Evolutionary conservation across 2,329 filamentous ascomycete genomes (phyloP).

Genomic region (Penicillium griseofulvum): DNA sequence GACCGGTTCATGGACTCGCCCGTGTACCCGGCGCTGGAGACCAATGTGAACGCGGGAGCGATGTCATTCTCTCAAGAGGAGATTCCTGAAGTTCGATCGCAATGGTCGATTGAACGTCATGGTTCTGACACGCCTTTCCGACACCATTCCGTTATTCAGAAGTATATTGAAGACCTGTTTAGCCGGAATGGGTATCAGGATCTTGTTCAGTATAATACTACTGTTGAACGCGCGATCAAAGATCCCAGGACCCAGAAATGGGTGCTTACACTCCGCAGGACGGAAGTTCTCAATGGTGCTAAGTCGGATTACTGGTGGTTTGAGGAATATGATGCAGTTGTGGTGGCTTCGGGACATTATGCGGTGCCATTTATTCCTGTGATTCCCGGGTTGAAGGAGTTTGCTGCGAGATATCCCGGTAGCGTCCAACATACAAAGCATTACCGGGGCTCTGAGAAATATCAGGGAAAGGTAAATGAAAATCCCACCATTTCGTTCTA

Average conservation of each 20-base stretch:
- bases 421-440: constrained; percentile 44
- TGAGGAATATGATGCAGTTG: constrained; percentile 61
- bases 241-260: constrained; percentile 53
- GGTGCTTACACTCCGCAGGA: constrained; percentile 53
- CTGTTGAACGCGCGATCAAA: constrained; percentile 55
- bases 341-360: constrained; percentile 62
- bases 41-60: constrained; percentile 58
- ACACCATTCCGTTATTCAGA: constrained; percentile 57
- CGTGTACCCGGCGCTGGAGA: constrained; percentile 63
- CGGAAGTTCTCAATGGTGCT: constrained; percentile 17
- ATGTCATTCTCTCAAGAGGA: constrained; percentile 62
- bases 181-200: constrained; percentile 53
- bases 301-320: constrained; percentile 60
- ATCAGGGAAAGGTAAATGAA: constrained; percentile 36
- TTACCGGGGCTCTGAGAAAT: constrained; percentile 39
- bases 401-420: constrained; percentile 37
- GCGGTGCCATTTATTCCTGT: constrained; percentile 54
- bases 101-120: constrained; percentile 49
- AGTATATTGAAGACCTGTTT: constrained; percentile 58
- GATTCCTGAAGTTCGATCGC: constrained; percentile 47
- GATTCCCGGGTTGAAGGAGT: constrained; percentile 45
- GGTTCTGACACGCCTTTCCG: constrained; percentile 61
- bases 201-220: constrained; percentile 52
- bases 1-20: constrained; percentile 58
- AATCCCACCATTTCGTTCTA: background rate